Conservation (phyloP, 2,329 filamentous ascomycete genomes). For the Juglanconis juglandina region DNA sequence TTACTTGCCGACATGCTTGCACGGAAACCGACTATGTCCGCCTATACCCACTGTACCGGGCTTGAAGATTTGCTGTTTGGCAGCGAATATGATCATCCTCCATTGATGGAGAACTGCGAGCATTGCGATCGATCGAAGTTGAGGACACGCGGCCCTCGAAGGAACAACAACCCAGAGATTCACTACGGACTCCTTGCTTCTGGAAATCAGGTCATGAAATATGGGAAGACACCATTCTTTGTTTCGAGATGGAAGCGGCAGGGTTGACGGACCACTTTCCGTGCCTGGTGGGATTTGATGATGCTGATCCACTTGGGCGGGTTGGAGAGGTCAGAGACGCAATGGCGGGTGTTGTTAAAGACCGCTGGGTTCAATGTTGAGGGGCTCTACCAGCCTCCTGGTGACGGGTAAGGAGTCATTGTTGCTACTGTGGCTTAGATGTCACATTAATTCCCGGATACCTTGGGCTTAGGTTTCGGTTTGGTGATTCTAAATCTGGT, state of each 20-base stretch:
- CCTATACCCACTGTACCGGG: background rate
- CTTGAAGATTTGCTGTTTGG: background rate
- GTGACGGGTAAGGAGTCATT: background rate
- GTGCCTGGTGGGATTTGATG: background rate
- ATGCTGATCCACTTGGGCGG: background rate
- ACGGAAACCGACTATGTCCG: background rate
- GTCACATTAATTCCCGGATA: too few relatives aligned
- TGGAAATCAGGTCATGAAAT: slow-evolving; percentile 2
- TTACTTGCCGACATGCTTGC: background rate
- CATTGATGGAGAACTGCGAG: background rate
- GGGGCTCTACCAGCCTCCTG: background rate
- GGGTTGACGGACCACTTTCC: too few relatives aligned
- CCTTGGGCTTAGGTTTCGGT: too few relatives aligned
- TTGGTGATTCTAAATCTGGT: too few relatives aligned
- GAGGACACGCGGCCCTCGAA: background rate
- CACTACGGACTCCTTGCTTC: background rate
- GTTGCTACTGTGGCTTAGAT: background rate
- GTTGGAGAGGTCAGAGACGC: background rate
- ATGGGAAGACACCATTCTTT: too few relatives aligned
- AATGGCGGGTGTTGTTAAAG: background rate
- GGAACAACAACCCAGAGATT: background rate
- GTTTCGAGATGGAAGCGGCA: too few relatives aligned
- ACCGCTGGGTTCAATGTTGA: background rate
- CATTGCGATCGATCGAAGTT: background rate
- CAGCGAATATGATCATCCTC: background rate